These are phyloP conservation scores for Polytrichum commune DNA, from an alignment of 225 moss, liverwort and hornwort genomes.

Conservation along the genomic window DNA sequence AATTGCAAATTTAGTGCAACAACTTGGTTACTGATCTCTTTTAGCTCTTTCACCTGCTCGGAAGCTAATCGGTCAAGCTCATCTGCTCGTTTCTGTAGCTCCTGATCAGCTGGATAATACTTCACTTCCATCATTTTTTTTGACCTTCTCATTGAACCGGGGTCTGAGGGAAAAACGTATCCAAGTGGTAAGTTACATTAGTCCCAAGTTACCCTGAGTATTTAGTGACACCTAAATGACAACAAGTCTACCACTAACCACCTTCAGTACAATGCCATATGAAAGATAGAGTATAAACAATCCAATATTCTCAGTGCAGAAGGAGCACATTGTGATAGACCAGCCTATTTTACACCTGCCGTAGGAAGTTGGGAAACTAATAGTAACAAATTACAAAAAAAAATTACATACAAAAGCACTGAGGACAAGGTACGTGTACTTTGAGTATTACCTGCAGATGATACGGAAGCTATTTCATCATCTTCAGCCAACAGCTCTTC, in stretches of 20 bases:
- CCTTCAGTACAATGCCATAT: too few relatives aligned
- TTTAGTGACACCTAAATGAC: background rate
- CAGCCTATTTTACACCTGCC: too few relatives aligned
- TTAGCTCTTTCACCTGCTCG: conserved; percentile 36
- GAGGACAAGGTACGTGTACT: too few relatives aligned
- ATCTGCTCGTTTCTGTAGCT: conserved; percentile 15
- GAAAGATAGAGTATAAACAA: too few relatives aligned
- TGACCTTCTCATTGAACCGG: conserved; percentile 16
- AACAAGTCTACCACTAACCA: background rate
- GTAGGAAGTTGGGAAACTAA: too few relatives aligned
- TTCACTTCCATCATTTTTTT: conserved; percentile 22
- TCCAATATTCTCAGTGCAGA: too few relatives aligned
- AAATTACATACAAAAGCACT: too few relatives aligned
- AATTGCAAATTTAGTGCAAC: conserved; percentile 25
- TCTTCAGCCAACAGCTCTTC: conserved; percentile 2
- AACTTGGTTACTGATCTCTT: conserved; percentile 47
- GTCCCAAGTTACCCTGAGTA: background rate
- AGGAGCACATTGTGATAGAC: too few relatives aligned
- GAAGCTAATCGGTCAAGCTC: conserved; percentile 15
- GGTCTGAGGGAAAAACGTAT: background rate
- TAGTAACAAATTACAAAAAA: too few relatives aligned
- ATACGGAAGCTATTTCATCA: background rate
- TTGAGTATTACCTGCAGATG: background rate
- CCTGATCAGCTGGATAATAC: conserved; percentile 3
- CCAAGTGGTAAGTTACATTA: background rate